Evolutionary conservation across 208 protist genomes (phyloP).

Genomic region (Wallacemonas rigidus): DNA sequence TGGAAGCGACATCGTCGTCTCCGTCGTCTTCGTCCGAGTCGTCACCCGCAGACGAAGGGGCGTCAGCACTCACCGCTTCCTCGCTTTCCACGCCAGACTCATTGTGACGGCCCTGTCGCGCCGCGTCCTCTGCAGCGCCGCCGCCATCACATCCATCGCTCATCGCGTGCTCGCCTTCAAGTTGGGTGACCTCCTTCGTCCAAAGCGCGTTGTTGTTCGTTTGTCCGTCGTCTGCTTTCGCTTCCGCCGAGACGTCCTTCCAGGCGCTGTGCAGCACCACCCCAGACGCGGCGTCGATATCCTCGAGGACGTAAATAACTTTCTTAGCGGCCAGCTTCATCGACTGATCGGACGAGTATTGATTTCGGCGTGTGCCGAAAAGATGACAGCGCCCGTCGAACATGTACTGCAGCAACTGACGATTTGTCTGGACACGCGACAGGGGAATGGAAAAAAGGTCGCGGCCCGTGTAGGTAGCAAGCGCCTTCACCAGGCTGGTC

Average conservation of each 20-base stretch:
- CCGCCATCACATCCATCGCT: background rate
- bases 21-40: conserved; percentile 15
- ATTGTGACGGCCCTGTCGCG: too few relatives aligned
- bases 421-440: conserved; percentile 77
- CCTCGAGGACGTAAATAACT: conserved; percentile 88
- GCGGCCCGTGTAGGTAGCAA: conserved; percentile 80
- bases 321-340: conserved; percentile 51
- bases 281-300: conserved; percentile 78
- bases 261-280: conserved; percentile 38
- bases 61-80: background rate
- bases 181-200: too few relatives aligned
- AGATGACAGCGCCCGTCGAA: conserved; percentile 56
- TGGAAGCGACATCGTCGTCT: conserved; percentile 3
- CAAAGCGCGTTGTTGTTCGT: background rate
- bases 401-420: conserved; percentile 86
- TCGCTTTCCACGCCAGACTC: background rate
- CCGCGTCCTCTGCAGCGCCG: background rate
- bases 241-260: conserved; percentile 11
- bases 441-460: conserved; percentile 87
- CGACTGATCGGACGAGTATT: conserved; percentile 7
- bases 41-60: background rate
- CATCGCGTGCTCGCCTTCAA: background rate
- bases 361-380: background rate
- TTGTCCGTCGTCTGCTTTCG: background rate
- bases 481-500: conserved; percentile 92